A percentile compares a stretch with the other conserved stretches of the same genome.
phyloP scores from a whole-genome alignment of 2,329 filamentous ascomycete species.

The Ophiocordyceps sinensis region DNA sequence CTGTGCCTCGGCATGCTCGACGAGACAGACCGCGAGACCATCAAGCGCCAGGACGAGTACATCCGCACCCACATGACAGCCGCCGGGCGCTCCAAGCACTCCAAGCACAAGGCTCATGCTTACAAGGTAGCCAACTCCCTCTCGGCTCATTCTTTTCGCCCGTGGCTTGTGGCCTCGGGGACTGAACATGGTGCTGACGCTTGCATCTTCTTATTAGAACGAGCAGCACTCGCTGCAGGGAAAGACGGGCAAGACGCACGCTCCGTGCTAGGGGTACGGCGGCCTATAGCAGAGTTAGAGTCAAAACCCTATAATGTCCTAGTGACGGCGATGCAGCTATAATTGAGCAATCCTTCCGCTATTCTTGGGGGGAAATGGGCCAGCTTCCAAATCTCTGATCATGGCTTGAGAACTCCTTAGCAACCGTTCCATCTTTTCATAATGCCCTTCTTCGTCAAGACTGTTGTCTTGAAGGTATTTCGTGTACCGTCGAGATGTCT shows the following conservation, averaged over 20 bases:
- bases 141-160: background rate
- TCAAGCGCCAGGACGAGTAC: conserved; percentile 56
- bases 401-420: background rate
- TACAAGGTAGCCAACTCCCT: conserved; percentile 24
- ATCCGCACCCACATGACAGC: conserved; percentile 41
- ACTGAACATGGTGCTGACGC: background rate
- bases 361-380: too few species aligned
- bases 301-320: too few species aligned
- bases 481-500: background rate
- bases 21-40: conserved; percentile 55
- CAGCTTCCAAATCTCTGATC: too few species aligned
- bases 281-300: too few species aligned
- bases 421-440: background rate
- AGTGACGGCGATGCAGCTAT: too few species aligned
- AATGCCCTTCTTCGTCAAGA: background rate
- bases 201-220: conserved; percentile 25
- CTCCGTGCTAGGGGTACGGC: conserved; percentile 62
- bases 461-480: background rate
- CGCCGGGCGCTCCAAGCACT: conserved; percentile 37
- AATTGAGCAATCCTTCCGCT: too few species aligned
- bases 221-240: conserved; percentile 82
- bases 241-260: conserved; percentile 82
- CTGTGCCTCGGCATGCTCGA: conserved; percentile 58
- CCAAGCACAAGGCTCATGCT: conserved; percentile 23
- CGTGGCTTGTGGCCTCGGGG: background rate